Conservation (phyloP, 2,329 filamentous ascomycete species). For the Ceratocystis lukuohia region DNA sequence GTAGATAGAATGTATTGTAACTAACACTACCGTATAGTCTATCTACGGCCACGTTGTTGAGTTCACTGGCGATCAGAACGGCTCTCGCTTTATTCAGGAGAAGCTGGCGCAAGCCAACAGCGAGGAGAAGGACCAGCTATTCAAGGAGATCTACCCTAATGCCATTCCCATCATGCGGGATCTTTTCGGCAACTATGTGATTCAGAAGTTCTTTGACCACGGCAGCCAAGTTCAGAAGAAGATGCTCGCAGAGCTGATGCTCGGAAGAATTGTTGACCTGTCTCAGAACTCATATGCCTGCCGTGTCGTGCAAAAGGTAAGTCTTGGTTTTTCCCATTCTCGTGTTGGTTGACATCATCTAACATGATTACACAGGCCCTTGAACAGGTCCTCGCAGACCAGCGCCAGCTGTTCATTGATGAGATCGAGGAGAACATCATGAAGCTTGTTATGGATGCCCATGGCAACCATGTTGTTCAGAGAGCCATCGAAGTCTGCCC, state of each 20-base stretch:
- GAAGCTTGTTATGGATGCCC: conserved; percentile 68
- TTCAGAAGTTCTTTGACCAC: conserved; percentile 95
- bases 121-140: conserved; percentile 86
- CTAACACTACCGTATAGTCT: conserved; percentile 36
- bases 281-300: conserved; percentile 88
- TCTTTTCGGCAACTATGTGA: conserved; percentile 95
- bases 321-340: neutral
- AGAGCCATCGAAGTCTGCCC: conserved; percentile 78
- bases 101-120: conserved; percentile 88
- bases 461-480: conserved; percentile 94
- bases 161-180: conserved; percentile 84
- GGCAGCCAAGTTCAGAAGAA: conserved; percentile 90
- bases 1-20: neutral
- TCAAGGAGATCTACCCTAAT: conserved; percentile 74
- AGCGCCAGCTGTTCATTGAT: conserved; percentile 70
- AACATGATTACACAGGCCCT: conserved; percentile 47
- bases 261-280: conserved; percentile 63
- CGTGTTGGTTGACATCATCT: conserved; percentile 8
- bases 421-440: conserved; percentile 69
- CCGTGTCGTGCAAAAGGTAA: conserved; percentile 84
- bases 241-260: conserved; percentile 73
- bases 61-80: conserved; percentile 90
- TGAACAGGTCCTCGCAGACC: conserved; percentile 80
- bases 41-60: conserved; percentile 82
- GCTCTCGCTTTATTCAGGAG: conserved; percentile 87